phyloP scores from a whole-genome alignment of 495 filamentous ascomycete genomes.

The Peziza echinospora region DNA sequence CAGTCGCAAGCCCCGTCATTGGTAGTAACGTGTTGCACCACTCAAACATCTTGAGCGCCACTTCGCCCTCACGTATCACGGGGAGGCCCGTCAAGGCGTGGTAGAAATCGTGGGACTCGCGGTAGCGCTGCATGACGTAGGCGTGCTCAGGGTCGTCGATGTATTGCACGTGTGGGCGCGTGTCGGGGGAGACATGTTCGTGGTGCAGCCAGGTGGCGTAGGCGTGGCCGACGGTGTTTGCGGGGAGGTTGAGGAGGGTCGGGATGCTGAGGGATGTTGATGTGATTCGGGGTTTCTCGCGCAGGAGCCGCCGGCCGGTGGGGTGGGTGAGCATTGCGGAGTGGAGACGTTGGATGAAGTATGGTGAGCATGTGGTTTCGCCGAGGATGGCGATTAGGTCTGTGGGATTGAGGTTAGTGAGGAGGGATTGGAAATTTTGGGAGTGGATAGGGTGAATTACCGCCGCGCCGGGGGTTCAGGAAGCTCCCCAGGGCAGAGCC shows the following conservation, averaged over 20 bases:
- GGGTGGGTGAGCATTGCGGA: constrained; percentile 68
- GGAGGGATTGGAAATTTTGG: not conserved
- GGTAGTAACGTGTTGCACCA: constrained; percentile 84
- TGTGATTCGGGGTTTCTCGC: constrained; percentile 71
- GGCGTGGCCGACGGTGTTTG: constrained; percentile 57
- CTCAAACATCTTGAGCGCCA: constrained; percentile 89
- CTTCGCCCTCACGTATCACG: constrained; percentile 77
- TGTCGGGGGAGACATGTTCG: constrained; percentile 83
- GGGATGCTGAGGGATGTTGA: constrained; percentile 50
- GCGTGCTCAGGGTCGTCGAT: constrained; percentile 89
- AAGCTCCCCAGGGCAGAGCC: constrained; percentile 67
- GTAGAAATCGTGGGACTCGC: constrained; percentile 96
- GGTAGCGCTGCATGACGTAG: constrained; percentile 96
- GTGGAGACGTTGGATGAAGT: constrained; percentile 82
- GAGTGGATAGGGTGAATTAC: constrained; percentile 19
- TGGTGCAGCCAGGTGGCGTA: constrained; percentile 78
- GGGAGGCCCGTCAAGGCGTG: constrained; percentile 86
- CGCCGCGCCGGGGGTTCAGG: constrained; percentile 55
- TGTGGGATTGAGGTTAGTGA: constrained; percentile 29
- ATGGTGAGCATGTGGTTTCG: constrained; percentile 82
- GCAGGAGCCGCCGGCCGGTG: constrained; percentile 79
- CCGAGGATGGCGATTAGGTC: constrained; percentile 85
- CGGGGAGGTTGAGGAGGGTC: constrained; percentile 46
- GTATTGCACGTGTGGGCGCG: constrained; percentile 47
- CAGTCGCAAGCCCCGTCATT: constrained; percentile 76